Base-by-base conservation (phyloP, 2,329 filamentous ascomycete genomes). In the Sporothrix sp. region DNA sequence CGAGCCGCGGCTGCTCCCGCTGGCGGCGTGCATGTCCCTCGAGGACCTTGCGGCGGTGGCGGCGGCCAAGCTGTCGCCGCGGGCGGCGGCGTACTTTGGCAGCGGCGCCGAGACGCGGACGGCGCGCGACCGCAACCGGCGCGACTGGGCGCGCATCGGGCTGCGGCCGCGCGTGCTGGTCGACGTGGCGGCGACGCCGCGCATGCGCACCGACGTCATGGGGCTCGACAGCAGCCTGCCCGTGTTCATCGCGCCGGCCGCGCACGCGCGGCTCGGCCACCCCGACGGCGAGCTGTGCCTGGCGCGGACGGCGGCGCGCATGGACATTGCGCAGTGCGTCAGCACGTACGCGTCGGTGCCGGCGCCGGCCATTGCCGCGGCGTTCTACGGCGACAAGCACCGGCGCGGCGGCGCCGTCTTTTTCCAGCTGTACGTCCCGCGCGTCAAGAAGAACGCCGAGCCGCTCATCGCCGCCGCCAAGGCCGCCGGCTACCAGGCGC, bases 281-380 rank as follows among this genome's bases (percentile, higher is more conserved):
- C 25, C 32, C 1, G 55, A 54, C 39, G 54, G 52, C 14, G 54
- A 58, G 37, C n/a, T 33, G 14, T 50, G 52, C 23, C 44, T 58
- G 33, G 48, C 53, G 3, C 52, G 48, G 8, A 53, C 48, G 7
- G 52, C 50, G 13, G 56, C 51, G 11, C 43, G 36, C 39, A 54
- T 55, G 52, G 56, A 44, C n/a, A 46, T 56, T 21, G 33, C 52
- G 16, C 55, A 54, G 46, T 56, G 54, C 20, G 53, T 55, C 23
- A 50, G 48, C 35, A 51, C 54, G n/a, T 39, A 43, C 11, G 51
- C 54, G 4, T 56, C 51, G 20, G 39, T 54, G 36, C 27, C 44
- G 35, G 42, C 53, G 16, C 14, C 14, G 3, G 35, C 46, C 14
- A 42, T 55, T n/a, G 40, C 30, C 14, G 43, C 50, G 14, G 43